Conservation (phyloP, 208 protist genomes). For the Leishmania guyanensis region DNA sequence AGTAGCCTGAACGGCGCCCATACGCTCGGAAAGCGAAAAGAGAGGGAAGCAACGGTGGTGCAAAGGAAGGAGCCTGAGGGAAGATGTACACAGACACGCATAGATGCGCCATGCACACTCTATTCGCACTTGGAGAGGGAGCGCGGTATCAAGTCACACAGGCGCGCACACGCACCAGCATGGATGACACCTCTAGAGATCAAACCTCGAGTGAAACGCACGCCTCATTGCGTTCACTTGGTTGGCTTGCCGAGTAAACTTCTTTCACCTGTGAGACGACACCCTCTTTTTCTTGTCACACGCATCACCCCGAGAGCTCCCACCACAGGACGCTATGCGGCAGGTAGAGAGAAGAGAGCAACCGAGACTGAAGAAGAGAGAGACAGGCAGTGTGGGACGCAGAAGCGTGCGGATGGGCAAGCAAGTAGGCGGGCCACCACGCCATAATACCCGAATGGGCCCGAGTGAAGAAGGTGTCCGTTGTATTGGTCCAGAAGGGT, state of each 20-base stretch:
- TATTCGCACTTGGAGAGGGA: not conserved
- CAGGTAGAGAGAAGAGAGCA: slow-evolving; percentile 5
- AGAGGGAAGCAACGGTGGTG: not conserved
- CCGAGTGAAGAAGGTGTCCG: not conserved
- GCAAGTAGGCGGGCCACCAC: not conserved
- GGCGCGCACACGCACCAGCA: not conserved
- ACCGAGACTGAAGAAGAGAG: not conserved
- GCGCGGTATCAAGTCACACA: no score
- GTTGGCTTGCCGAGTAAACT: not conserved
- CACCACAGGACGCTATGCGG: not conserved
- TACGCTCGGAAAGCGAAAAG: not conserved
- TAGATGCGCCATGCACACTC: not conserved
- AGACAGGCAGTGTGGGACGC: not conserved
- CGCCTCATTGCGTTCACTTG: not conserved
- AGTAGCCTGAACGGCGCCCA: not conserved
- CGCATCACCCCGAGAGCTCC: not conserved
- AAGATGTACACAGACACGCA: not conserved
- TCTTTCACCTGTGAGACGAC: not conserved
- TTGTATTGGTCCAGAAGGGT: not conserved
- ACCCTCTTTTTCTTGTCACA: not conserved
- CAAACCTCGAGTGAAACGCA: not conserved
- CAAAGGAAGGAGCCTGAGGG: not conserved
- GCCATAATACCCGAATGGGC: not conserved
- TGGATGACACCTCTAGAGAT: not conserved
- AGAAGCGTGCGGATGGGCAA: not conserved